These are phyloP conservation scores for Microdochium paspali DNA, from an alignment of 2,329 filamentous ascomycete species.

Conservation along the genomic window DNA sequence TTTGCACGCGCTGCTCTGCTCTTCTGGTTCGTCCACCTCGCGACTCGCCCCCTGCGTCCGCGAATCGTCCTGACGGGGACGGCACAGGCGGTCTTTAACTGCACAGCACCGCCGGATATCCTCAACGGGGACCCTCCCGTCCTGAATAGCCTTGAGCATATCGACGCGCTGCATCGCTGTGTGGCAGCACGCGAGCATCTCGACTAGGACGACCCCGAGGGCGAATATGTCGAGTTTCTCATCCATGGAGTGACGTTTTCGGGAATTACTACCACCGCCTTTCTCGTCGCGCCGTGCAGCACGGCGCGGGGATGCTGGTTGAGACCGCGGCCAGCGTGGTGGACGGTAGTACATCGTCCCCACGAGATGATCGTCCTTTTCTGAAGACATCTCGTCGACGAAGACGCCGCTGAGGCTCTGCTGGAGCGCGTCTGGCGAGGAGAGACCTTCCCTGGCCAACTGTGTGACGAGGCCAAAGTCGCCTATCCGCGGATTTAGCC, in stretches of 20 bases:
- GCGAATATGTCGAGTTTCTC: constrained; percentile 53
- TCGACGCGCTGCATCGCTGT: constrained; percentile 38
- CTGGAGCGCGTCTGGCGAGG: background rate
- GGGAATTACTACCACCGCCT: background rate
- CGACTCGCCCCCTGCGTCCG: background rate
- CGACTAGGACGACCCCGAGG: constrained; percentile 50
- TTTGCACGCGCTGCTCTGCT: too few species aligned
- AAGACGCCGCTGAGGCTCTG: background rate
- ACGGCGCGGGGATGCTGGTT: background rate
- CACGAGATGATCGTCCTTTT: constrained; percentile 25
- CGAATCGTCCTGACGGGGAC: background rate
- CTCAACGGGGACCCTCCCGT: constrained; percentile 9
- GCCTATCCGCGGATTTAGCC: constrained; percentile 51
- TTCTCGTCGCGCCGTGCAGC: constrained; percentile 5
- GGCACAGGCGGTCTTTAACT: background rate
- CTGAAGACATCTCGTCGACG: background rate
- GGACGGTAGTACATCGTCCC: constrained; percentile 57
- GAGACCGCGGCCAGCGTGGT: constrained; percentile 13
- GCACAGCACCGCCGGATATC: background rate
- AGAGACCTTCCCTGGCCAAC: constrained; percentile 27
- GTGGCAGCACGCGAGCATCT: constrained; percentile 45
- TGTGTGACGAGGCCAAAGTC: constrained; percentile 57
- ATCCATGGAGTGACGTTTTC: constrained; percentile 12
- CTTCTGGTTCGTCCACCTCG: too few species aligned
- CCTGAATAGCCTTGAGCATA: constrained; percentile 15